These are phyloP conservation scores for Cercophora newfieldiana DNA, from an alignment of 495 filamentous ascomycete genomes.

Conservation along the genomic window DNA sequence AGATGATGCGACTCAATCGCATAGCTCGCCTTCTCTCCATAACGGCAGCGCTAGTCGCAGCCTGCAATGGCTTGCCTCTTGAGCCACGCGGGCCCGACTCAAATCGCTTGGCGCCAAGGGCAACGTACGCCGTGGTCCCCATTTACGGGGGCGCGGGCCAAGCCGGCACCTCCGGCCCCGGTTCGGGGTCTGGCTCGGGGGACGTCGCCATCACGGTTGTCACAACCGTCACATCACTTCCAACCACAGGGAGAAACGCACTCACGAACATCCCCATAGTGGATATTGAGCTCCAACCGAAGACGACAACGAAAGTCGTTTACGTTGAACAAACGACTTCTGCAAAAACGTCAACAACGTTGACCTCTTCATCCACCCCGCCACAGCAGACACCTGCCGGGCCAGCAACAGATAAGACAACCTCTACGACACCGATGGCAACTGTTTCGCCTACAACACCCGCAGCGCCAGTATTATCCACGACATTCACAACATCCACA, in stretches of 20 bases:
- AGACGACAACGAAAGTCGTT: constrained; percentile 17
- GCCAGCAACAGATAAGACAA: background rate
- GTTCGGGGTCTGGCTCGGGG: constrained; percentile 21
- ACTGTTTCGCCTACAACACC: constrained; percentile 6
- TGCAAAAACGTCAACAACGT: constrained; percentile 3
- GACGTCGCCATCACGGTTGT: constrained; percentile 17
- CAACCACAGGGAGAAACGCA: constrained; percentile 7
- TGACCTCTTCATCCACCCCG: constrained; percentile 3
- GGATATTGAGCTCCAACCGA: constrained; percentile 17
- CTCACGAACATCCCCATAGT: constrained; percentile 18
- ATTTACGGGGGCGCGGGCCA: constrained; percentile 29
- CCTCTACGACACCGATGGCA: background rate
- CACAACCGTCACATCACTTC: constrained; percentile 22
- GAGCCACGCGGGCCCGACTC: constrained; percentile 10
- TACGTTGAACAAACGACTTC: background rate
- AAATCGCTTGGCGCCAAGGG: constrained; percentile 22
- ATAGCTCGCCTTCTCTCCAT: constrained; percentile 7
- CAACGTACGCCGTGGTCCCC: constrained; percentile 33
- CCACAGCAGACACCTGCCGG: background rate
- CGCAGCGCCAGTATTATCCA: background rate
- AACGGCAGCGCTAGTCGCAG: constrained; percentile 7
- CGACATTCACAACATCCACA: constrained; percentile 1
- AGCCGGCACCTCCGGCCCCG: constrained; percentile 12
- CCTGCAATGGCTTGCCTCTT: constrained; percentile 20
- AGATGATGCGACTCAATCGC: constrained; percentile 26